Evolutionary conservation across 768 basidiomycete genomes (phyloP), one percentile per base, ranked within the genome.

Genomic region (Auriscalpium orientale): DNA sequence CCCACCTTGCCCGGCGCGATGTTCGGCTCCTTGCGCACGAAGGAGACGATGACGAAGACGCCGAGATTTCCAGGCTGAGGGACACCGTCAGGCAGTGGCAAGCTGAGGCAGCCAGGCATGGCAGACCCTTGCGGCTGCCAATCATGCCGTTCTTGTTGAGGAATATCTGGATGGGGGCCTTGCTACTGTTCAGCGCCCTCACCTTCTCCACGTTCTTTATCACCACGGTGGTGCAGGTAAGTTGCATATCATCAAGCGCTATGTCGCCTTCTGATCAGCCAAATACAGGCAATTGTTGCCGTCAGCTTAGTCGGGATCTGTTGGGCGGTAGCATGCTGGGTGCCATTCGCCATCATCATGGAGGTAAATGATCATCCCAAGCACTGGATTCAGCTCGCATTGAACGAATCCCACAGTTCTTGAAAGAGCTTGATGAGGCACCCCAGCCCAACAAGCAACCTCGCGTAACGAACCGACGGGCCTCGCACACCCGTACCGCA

Each of bases 311-410:
- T 95, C 21, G 95, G 95, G 45, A 87, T 97, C 38, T 95, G 89
- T 69, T 98, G 95, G 95, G 91, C 93, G 10, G 91, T 97, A 43
- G 91, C 95, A n/a, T 91, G 90, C 73, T 97, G 95, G 95, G 91
- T 91, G 15, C 94, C 94, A 2, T 97, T 97, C 62, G 89, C 94
- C 18, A 93, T 97, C 65, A 91, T 98, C 71, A 98, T 98, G 94
- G 94, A 95, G 82, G 92, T 82, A 60, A 50, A 20, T 8, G 2
- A 20, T 51, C 35, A 8, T n/a, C 8, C 44, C 36, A 50, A 35
- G 8, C 35, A 43, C 51, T 56, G 46, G 52, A 50, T 36, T 7
- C 13, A 18, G n/a, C 16, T 21, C 40, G 18, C 40, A 13, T 43
- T 43, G 28, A 28, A 28, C 28, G 28, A 28, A 28, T 1, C 28